A percentile compares a stretch with the other conserved stretches of the same genome.
Evolutionary conservation across 1,284 basidiomycete species (phyloP).

Genomic region (Earliella scabrosa): DNA sequence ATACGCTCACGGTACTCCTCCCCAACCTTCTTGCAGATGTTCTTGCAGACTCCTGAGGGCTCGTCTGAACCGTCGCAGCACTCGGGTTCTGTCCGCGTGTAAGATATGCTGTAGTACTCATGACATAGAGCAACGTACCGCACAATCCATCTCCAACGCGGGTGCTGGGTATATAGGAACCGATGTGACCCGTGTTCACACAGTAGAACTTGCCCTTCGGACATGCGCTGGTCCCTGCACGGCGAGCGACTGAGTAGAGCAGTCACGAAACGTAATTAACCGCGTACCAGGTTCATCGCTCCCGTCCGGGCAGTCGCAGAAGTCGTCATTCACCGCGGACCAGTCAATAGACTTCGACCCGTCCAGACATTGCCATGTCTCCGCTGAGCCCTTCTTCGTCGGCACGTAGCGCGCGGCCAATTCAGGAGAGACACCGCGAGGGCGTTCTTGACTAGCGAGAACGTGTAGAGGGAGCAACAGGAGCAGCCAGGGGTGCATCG

Average conservation of each 20-base stretch:
- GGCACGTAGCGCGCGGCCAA: constrained; percentile 34
- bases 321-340: constrained; percentile 90
- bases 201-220: constrained; percentile 85
- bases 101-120: too few species aligned
- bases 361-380: constrained; percentile 75
- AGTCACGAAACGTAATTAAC: too few species aligned
- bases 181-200: constrained; percentile 87
- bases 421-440: constrained; percentile 34
- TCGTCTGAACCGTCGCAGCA: constrained; percentile 99
- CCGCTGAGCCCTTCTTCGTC: constrained; percentile 31
- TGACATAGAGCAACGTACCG: constrained; percentile 70
- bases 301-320: constrained; percentile 92
- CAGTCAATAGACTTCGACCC: constrained; percentile 75
- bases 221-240: constrained; percentile 86
- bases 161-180: constrained; percentile 76
- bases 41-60: constrained; percentile 74
- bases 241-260: background rate
- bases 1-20: constrained; percentile 66
- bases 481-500: constrained; percentile 34
- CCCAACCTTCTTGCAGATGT: constrained; percentile 82
- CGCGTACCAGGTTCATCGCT: constrained; percentile 87
- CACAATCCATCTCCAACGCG: constrained; percentile 96
- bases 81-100: constrained; percentile 69
- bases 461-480: constrained; percentile 30
- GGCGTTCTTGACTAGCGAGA: constrained; percentile 30